A percentile compares a stretch with the other conserved stretches of the same genome.
Conservation (phyloP, 2,329 filamentous ascomycete genomes). For the Penicillium vulpinum region DNA sequence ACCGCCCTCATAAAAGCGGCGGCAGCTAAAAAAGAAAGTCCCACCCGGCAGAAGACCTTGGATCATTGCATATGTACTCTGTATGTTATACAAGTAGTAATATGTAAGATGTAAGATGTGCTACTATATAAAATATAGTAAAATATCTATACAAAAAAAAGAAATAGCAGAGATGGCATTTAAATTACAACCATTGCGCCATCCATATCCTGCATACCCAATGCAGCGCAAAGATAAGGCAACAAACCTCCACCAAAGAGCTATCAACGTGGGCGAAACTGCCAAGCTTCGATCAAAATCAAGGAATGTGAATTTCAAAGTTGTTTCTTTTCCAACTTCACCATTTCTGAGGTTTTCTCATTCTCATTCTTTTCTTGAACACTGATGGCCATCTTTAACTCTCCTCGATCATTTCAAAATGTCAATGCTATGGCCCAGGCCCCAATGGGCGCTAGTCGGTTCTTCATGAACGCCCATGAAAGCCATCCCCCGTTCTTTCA, state of each 20-base stretch:
- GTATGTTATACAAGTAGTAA: too few species aligned
- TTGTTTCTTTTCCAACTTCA: not conserved
- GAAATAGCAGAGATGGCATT: not conserved
- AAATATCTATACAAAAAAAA: too few species aligned
- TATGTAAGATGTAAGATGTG: too few species aligned
- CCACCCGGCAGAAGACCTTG: too few species aligned
- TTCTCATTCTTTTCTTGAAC: not conserved
- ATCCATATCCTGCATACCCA: not conserved
- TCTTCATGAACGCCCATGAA: slow-evolving; percentile 31
- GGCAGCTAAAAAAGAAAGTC: too few species aligned
- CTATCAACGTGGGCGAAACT: slow-evolving; percentile 11
- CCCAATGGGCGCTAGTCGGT: slow-evolving; percentile 21
- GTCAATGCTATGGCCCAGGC: slow-evolving; percentile 35
- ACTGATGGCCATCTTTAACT: slow-evolving; percentile 48
- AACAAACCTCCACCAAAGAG: not conserved
- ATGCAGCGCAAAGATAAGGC: slow-evolving; percentile 3
- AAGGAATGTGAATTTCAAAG: not conserved
- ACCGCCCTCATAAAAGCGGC: too few species aligned
- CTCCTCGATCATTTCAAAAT: slow-evolving; percentile 51
- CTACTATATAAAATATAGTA: too few species aligned
- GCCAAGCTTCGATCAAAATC: slow-evolving; percentile 1
- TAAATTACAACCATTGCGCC: not conserved
- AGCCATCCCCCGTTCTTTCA: slow-evolving; percentile 55
- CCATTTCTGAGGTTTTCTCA: not conserved
- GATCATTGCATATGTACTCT: too few species aligned